Conservation (phyloP, 768 basidiomycete genomes). For the Rhizopogon vulgaris region DNA sequence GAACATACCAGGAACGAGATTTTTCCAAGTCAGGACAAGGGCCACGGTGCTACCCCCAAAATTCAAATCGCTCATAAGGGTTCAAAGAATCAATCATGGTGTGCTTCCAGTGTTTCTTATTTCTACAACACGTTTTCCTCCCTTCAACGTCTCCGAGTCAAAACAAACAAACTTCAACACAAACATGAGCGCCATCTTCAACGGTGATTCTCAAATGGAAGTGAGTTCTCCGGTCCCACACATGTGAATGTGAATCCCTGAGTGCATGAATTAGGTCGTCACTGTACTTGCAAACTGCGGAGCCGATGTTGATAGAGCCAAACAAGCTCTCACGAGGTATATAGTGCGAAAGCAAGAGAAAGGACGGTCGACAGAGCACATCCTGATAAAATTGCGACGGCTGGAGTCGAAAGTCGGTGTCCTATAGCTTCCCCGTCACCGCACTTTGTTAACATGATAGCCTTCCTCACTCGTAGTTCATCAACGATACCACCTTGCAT, state of each 20-base stretch:
- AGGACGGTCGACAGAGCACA: slow-evolving; percentile 24
- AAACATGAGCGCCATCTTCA: slow-evolving; percentile 13
- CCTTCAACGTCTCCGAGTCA: background rate
- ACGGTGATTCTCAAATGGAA: slow-evolving; percentile 23
- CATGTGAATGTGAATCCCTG: background rate
- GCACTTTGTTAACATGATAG: background rate
- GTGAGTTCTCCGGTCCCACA: slow-evolving; percentile 3
- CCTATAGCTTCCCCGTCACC: background rate
- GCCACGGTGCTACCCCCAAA: too few species aligned
- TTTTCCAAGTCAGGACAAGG: background rate
- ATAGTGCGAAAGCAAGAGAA: slow-evolving; percentile 24
- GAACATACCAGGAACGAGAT: background rate
- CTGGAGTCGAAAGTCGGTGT: slow-evolving; percentile 23
- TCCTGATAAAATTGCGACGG: slow-evolving; percentile 20
- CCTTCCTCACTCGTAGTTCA: slow-evolving; percentile 17
- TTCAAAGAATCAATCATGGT: too few species aligned
- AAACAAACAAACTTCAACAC: background rate
- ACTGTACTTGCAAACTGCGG: slow-evolving; percentile 28
- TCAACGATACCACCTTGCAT: slow-evolving; percentile 21
- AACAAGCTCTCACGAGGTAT: slow-evolving; percentile 23
- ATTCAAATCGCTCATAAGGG: background rate
- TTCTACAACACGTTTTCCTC: background rate
- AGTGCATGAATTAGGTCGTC: slow-evolving; percentile 17
- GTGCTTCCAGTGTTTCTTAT: background rate
- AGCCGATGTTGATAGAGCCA: slow-evolving; percentile 19